Evolutionary conservation across 1,284 basidiomycete genomes (phyloP).

Genomic region (Microbotryum silenes-acaulis): DNA sequence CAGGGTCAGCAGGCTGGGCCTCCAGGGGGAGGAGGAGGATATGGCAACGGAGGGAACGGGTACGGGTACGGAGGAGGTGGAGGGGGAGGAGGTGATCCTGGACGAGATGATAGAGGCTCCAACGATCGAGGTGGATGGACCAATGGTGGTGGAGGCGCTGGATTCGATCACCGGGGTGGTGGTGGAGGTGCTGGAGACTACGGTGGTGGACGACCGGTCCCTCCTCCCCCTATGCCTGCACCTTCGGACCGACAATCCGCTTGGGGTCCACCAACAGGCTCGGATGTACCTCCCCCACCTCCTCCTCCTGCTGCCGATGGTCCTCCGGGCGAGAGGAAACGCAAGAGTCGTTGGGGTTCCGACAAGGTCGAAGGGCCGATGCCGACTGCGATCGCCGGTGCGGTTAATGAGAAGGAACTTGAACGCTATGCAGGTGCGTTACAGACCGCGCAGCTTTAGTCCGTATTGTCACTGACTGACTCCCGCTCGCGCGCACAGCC

Average conservation of each 20-base stretch:
- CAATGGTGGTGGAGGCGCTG: conserved; percentile 1
- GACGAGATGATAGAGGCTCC: conserved; percentile 14
- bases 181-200: conserved; percentile 13
- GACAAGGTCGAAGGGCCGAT: conserved; percentile 67
- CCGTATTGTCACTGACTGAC: neutral
- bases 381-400: conserved; percentile 83
- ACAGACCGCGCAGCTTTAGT: neutral
- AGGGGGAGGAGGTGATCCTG: conserved; percentile 19
- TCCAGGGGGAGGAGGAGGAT: conserved; percentile 27
- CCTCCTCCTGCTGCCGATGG: conserved; percentile 4
- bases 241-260: neutral
- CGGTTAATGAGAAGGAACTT: conserved; percentile 82
- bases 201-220: conserved; percentile 15
- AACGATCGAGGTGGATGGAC: conserved; percentile 2
- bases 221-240: conserved; percentile 17
- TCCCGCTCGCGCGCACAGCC: conserved; percentile 50
- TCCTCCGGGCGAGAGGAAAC: conserved; percentile 54
- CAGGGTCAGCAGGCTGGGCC: conserved; percentile 2
- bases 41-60: conserved; percentile 21
- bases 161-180: conserved; percentile 3
- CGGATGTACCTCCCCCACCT: conserved; percentile 6
- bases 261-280: conserved; percentile 2
- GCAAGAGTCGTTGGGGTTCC: conserved; percentile 92
- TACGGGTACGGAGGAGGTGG: conserved; percentile 21
- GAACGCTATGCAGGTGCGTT: conserved; percentile 61